Evolutionary conservation across 345 rosid species (phyloP).

Genomic region (Salix koriyanagi): DNA sequence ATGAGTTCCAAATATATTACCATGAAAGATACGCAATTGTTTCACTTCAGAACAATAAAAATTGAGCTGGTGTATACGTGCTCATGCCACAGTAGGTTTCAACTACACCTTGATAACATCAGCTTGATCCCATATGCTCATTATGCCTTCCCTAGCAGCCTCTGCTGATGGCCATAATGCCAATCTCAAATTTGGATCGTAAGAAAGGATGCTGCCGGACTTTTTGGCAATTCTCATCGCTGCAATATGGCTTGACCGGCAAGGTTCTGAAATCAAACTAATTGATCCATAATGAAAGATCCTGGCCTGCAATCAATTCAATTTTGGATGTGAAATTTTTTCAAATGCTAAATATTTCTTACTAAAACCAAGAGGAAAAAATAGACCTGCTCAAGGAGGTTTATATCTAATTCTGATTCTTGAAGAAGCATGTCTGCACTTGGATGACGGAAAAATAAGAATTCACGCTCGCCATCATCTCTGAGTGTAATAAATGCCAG

Average conservation of each 20-base stretch:
- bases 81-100: not conserved
- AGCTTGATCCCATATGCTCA: slow-evolving; percentile 89
- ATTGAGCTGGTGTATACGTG: not conserved
- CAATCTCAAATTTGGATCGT: slow-evolving; percentile 91
- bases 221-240: slow-evolving; percentile 77
- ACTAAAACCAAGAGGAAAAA: slow-evolving; percentile 1
- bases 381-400: slow-evolving; percentile 67
- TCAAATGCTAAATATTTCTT: not conserved
- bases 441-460: slow-evolving; percentile 92
- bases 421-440: slow-evolving; percentile 97
- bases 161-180: slow-evolving; percentile 88
- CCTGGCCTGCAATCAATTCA: slow-evolving; percentile 51
- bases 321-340: slow-evolving; percentile 1
- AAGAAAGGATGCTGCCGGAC: slow-evolving; percentile 79
- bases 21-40: not conserved
- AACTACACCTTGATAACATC: slow-evolving; percentile 76
- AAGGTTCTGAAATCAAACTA: slow-evolving; percentile 91
- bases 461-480: slow-evolving; percentile 97
- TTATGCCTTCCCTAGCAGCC: slow-evolving; percentile 74
- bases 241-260: slow-evolving; percentile 88
- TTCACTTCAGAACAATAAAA: not conserved
- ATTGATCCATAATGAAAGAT: slow-evolving; percentile 96
- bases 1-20: not conserved
- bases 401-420: slow-evolving; percentile 70
- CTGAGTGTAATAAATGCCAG: slow-evolving; percentile 85